Evolutionary conservation across 352 stramenopile species (phyloP), one percentile per base, ranked within the genome.

Genomic region (Pelagophyceae sp.): DNA sequence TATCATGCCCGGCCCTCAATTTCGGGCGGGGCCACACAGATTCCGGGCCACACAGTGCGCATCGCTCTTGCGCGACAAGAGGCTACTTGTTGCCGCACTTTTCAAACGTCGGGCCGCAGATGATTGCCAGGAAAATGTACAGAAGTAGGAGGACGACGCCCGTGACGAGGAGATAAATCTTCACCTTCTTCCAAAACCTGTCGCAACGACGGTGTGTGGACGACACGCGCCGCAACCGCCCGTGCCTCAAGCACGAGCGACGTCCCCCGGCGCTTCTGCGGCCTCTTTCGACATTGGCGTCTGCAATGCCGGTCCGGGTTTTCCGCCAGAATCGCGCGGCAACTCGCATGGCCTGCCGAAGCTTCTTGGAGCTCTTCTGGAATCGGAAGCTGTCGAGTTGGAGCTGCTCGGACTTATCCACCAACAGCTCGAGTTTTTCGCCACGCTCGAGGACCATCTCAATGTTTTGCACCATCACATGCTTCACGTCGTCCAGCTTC

Each of bases 381-480:
- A 97, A 97, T 69, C 90, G 90, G 79, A 96, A 92, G 38, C 93
- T 92, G 78, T 93, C 87, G 45, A 91, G 85, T 77, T 92, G 92
- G 5, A 98, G 85, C 78, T 95, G 90, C 81, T 96, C 92, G 27
- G 79, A 86, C 77, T 89, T 88, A 75, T 91, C 87, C 6, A 91
- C 85, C 20, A 91, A 76, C 27, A 90, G 77, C 84, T 98, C 93
- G 80, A 98, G 95, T 78, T 96, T 96, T 78, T 98, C 92, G 17
- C 93, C 94, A 23, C 94, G 83, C 35, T 97, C 90, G 63, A 98
- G 82, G 40, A 98, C 88, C 80, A 96, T 96, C 25, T 98, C 93
- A 50, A 98, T 96, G 79, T 97, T 97, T 78, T 96, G 89, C 64
- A 97, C 86, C 90, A 97, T 96, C 71, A 95, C 89, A 81, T 95